Base-by-base conservation (phyloP, 2,329 filamentous ascomycete genomes). In the Aspergillus jensenii region DNA sequence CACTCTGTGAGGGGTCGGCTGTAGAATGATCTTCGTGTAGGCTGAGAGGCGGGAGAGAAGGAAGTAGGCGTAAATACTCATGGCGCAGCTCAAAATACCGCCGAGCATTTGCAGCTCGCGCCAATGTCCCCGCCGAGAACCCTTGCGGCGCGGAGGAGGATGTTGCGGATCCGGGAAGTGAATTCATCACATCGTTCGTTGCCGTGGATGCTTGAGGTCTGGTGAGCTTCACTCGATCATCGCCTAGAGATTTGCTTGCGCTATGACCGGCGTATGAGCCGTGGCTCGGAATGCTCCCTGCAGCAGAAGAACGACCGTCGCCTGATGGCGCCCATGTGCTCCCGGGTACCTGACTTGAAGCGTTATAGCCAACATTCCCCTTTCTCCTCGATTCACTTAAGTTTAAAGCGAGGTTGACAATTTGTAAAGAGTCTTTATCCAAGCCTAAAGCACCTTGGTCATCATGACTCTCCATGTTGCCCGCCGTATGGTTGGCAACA, bases 351-450 rank as follows among this genome's bases (percentile, higher is more conserved):
- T 78, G 73, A 27, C 75, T 55, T 73, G 83, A 69, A 70, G 85
- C 55, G 68, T 84, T 64, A 74, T 82, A 72, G 71, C 86, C 74
- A 78, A 83, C 74, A 79, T 84, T 73, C 78, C 85, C 60, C 80
- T 90, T 75, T 82, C 82, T 69, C 86, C 85, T 63, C 87, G 85
- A 68, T 74, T 97, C 91, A 77, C 90, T 96, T 50, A 98, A 76
- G 63, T 89, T 95, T 65, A 98, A 77, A 1, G 93, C 93, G 84
- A 98, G 90, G 68, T 92, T 92, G 43, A 98, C 91, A 62, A 98
- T 96, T 73, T 96, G 90, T 4, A 89, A 86, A 7, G 93, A 89
- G 68, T 97, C 93, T 59, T 89, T 82, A 66, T 91, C 86, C 19
- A 90, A 70, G 6, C 75, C 79, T 47, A 69, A 52, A 17, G 69